Base-by-base conservation (phyloP, 176 grass and related monocot species). In the Thalia dealbata region DNA sequence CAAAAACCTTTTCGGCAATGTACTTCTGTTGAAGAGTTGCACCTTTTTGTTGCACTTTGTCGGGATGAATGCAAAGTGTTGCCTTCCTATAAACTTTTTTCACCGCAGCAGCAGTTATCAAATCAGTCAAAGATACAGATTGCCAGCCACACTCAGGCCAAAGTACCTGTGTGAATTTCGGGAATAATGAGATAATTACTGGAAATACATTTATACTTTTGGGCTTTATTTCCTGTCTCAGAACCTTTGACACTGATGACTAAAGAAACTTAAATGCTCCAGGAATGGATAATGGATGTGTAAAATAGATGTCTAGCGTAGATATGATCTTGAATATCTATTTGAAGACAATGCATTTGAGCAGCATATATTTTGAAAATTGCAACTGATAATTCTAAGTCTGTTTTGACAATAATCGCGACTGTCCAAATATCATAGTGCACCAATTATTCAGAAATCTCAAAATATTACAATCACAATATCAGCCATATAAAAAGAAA, bases 1-100 rank as follows among this genome's bases (percentile, higher is more conserved):
- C 73, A 75, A 75, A 75, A 62, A 75, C 73, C 55, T 75, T 75
- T 32, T 75, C 73, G 11, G 73, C 73, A 19, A 75, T 75, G 18
- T 75, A 75, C 35, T 75, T 75, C 62, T 75, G 73, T 46, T 75
- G 73, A 46, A 62, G 22, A 19, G 32, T 62, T 27, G 73, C 73
- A 50, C 73, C 73, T n/a, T 62, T 75, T 12, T 75, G 73, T 28
- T 75, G 73, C 7, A 75, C 56, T 14, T 75, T 75, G 50, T 75
- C 73, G 27, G 73, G 73, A 75, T 75, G 73, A 32, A 75, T 26
- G 73, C 73, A 75, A 38, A 75, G 58, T 14, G 58, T 62, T 26
- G 73, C 58, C 27, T 46, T 75, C 38, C 58, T 61, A 48, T 75
- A 75, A 48, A 62, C 35, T 27, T 46, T 75, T 62, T 75, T 75